Conservation (phyloP, 495 filamentous ascomycete species). For the Bryoglossum gracile region DNA sequence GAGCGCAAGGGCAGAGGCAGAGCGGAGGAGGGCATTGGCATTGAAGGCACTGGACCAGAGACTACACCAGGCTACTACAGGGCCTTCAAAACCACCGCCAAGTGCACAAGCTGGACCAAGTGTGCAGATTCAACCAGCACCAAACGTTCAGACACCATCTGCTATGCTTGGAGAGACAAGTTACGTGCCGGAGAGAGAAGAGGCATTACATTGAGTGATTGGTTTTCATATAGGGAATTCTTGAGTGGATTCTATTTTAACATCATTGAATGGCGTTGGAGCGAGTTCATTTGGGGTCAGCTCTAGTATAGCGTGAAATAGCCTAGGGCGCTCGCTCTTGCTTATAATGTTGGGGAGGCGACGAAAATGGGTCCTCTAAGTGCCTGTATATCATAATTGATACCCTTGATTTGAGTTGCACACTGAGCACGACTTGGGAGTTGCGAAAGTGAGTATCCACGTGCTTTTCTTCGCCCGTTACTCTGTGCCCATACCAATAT, state of each 20-base stretch:
- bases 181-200: constrained; percentile 59
- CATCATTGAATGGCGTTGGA: constrained; percentile 5
- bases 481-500: too few species aligned
- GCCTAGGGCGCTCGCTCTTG: too few species aligned
- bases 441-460: too few species aligned
- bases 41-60: constrained; percentile 88
- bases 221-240: background rate
- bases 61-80: constrained; percentile 68
- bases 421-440: too few species aligned
- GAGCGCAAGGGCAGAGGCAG: constrained; percentile 81
- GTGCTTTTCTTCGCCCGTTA: too few species aligned
- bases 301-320: constrained; percentile 3
- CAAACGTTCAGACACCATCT: constrained; percentile 37
- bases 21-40: constrained; percentile 80
- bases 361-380: too few species aligned
- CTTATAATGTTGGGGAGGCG: too few species aligned
- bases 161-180: constrained; percentile 59
- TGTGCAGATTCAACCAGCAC: constrained; percentile 41
- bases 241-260: background rate
- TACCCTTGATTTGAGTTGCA: too few species aligned
- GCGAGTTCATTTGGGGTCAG: background rate
- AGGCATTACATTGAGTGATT: constrained; percentile 9
- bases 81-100: constrained; percentile 23
- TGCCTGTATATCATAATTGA: too few species aligned
- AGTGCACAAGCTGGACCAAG: constrained; percentile 37